Evolutionary conservation across 495 filamentous ascomycete species (phyloP).

Genomic region (Penicillium canariense): DNA sequence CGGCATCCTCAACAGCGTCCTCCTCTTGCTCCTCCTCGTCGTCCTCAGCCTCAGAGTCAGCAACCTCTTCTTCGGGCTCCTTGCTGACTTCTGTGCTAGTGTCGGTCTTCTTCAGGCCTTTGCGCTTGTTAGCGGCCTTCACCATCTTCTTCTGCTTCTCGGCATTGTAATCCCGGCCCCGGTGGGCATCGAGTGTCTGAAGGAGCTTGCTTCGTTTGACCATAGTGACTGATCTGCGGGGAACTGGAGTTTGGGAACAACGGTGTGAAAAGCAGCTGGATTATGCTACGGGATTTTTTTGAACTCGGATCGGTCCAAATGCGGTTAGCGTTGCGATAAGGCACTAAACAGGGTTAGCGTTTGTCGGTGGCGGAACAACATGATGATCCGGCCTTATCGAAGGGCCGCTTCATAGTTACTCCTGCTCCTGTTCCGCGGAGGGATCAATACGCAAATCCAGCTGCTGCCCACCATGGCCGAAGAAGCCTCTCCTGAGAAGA

Average conservation of each 20-base stretch:
- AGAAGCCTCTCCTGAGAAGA: slow-evolving; percentile 18
- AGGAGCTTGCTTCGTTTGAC: slow-evolving; percentile 64
- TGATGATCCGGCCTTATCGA: slow-evolving; percentile 33
- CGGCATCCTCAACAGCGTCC: slow-evolving; percentile 17
- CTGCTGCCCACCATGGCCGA: slow-evolving; percentile 22
- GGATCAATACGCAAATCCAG: background rate
- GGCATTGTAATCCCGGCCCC: slow-evolving; percentile 65
- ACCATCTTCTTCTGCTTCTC: slow-evolving; percentile 62
- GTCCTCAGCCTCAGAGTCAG: slow-evolving; percentile 21
- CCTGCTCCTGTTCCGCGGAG: background rate
- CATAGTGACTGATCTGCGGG: slow-evolving; percentile 40
- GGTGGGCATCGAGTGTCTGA: slow-evolving; percentile 63
- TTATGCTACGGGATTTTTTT: slow-evolving; percentile 44
- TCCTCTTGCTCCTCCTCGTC: slow-evolving; percentile 29
- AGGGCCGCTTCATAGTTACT: background rate
- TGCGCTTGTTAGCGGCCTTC: slow-evolving; percentile 53
- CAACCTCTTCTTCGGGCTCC: slow-evolving; percentile 29
- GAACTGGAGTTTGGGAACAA: slow-evolving; percentile 14
- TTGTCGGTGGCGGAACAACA: slow-evolving; percentile 11
- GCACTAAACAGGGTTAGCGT: slow-evolving; percentile 14
- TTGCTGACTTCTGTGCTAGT: slow-evolving; percentile 33
- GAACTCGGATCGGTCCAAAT: slow-evolving; percentile 28
- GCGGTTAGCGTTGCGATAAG: slow-evolving; percentile 32
- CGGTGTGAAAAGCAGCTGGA: slow-evolving; percentile 18
- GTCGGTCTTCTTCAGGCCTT: slow-evolving; percentile 42